Conservation (phyloP, 768 basidiomycete genomes). For the Kwoniella pini region DNA sequence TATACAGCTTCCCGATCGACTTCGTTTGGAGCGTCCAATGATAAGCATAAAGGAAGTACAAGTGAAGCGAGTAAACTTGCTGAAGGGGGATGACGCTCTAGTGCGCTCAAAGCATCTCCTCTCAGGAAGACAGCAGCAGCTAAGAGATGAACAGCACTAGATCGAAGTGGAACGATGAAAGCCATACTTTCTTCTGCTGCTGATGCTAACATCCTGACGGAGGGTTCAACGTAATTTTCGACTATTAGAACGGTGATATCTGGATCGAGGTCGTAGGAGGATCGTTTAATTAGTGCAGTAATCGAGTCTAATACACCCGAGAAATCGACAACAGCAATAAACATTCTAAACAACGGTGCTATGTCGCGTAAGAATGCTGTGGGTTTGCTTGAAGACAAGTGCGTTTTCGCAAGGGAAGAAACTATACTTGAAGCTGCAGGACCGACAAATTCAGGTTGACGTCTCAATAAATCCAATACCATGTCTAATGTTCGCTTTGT, state of each 20-base stretch:
- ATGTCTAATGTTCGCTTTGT: conserved; percentile 35
- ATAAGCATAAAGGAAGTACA: conserved; percentile 23
- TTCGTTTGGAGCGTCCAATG: conserved; percentile 17
- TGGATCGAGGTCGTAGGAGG: conserved; percentile 16
- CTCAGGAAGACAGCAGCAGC: conserved; percentile 28
- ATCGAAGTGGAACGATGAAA: conserved; percentile 23
- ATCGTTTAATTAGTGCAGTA: conserved; percentile 23
- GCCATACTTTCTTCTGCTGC: conserved; percentile 27
- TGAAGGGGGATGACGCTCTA: conserved; percentile 22
- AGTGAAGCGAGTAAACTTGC: conserved; percentile 23
- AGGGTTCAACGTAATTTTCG: conserved; percentile 30
- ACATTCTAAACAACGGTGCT: conserved; percentile 33
- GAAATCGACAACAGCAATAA: conserved; percentile 39
- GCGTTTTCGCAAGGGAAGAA: conserved; percentile 28
- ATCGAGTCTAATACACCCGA: conserved; percentile 39
- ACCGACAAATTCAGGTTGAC: conserved; percentile 17
- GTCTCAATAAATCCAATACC: conserved; percentile 32
- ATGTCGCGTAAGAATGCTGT: conserved; percentile 32
- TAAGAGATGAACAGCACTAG: conserved; percentile 26
- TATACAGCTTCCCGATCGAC: conserved; percentile 24
- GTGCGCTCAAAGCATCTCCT: conserved; percentile 24
- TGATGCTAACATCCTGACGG: conserved; percentile 23
- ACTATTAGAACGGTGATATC: conserved; percentile 31
- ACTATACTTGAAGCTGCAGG: conserved; percentile 28
- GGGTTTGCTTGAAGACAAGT: conserved; percentile 24